Evolutionary conservation across 352 stramenopile species (phyloP), one percentile per base, ranked within the genome.

Genomic region (Globisporangium alternatum): DNA sequence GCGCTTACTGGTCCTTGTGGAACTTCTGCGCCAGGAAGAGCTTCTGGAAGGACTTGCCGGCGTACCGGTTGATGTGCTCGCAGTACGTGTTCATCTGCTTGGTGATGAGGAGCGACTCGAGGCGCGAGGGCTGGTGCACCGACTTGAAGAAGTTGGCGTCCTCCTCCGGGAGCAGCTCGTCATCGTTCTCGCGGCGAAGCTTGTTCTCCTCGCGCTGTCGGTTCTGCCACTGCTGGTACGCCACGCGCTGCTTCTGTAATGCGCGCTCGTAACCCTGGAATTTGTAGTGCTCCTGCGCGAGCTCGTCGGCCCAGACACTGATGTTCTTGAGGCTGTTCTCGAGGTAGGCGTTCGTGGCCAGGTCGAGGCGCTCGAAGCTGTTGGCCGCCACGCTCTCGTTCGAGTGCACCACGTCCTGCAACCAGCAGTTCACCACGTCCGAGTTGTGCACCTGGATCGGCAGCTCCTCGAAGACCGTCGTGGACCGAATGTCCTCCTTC

Each of bases 241-340:
- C 75, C 22, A 71, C 72, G 56, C 88, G 83, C 68, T 95, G 86
- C 72, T 95, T 96, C 57, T 88, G 88, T 64, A 95, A 74, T 71
- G 83, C 83, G 49, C 89, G 88, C 72, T 96, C 80, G 60, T 96
- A 96, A 61, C 87, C 81, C 66, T 97, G 86, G 72, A 96, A 96
- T 80, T 97, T 97, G 71, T 88, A 89, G 75, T 99, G 96, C 75
- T 99, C 96, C 62, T 96, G 88, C 5, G 93, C 88, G 17, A 99
- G 85, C 70, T 99, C 97, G 71, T 99, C 97, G 25, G 98, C 96
- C 95, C 96, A 99, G 56, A 95, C 83, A 67, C 90, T 97, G 66
- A 99, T 88, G 78, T 98, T 98, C 86, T 99, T 97, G n/a, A 99
- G 81, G 70, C 98, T 98, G 78, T 97, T 98, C 72, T 99, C 96